These are phyloP conservation scores for Teunomyces cretensis DNA, from an alignment of 805 yeast species.

Conservation along the genomic window DNA sequence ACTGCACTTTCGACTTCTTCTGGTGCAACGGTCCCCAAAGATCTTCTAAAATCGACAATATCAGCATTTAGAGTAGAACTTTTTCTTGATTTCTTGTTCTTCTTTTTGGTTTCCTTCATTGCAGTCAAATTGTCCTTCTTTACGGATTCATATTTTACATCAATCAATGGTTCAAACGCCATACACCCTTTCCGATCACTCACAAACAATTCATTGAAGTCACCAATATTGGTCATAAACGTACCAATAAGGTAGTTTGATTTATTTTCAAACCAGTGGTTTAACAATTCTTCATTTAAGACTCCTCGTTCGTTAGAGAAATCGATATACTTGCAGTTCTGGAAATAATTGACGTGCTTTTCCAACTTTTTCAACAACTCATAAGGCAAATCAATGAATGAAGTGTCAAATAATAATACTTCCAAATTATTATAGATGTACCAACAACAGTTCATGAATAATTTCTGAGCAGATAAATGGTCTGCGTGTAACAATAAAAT, in stretches of 20 bases:
- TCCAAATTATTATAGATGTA: conserved; percentile 67
- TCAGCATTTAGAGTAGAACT: conserved; percentile 23
- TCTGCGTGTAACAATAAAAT: conserved; percentile 55
- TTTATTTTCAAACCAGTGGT: conserved; percentile 20
- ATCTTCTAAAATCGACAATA: conserved; percentile 24
- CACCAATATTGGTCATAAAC: conserved; percentile 19
- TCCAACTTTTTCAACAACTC: conserved; percentile 29
- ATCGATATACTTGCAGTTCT: conserved; percentile 25
- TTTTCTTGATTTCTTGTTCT: conserved; percentile 18
- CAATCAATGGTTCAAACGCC: conserved; percentile 38
- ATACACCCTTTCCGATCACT: conserved; percentile 32
- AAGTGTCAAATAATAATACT: conserved; percentile 50
- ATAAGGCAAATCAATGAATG: conserved; percentile 26
- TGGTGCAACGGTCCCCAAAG: conserved; percentile 14
- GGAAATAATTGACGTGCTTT: conserved; percentile 24
- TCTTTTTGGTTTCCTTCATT: conserved; percentile 8
- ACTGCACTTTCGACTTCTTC: conserved; percentile 14
- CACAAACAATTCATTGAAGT: conserved; percentile 33
- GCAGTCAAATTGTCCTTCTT: not conserved
- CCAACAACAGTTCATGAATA: conserved; percentile 65
- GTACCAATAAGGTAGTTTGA: conserved; percentile 16
- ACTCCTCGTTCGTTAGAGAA: conserved; percentile 18
- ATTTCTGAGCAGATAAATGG: conserved; percentile 48
- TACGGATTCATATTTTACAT: conserved; percentile 21
- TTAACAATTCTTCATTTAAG: conserved; percentile 9